Conservation (phyloP, 257 asterid genomes). For the Solanum chmielewskii region DNA sequence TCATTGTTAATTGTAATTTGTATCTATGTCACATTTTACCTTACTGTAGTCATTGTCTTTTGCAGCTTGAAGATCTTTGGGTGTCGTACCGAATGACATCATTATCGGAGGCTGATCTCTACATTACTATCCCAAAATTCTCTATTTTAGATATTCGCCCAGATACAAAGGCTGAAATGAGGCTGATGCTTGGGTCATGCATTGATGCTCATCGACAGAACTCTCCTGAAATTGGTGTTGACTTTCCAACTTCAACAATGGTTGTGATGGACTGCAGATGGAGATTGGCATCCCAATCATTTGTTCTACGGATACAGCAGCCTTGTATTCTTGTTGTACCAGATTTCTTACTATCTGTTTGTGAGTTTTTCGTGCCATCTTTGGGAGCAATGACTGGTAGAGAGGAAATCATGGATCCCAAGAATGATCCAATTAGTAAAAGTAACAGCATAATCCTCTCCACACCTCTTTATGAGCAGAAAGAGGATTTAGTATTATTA, state of each 20-base stretch:
- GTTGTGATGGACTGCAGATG: constrained; percentile 97
- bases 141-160: constrained; percentile 90
- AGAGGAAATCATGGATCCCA: constrained; percentile 91
- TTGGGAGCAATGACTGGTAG: constrained; percentile 91
- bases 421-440: constrained; percentile 75
- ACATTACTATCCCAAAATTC: constrained; percentile 77
- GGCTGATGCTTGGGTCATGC: constrained; percentile 97
- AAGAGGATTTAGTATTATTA: constrained; percentile 62
- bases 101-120: constrained; percentile 85
- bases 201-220: constrained; percentile 57
- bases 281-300: constrained; percentile 81
- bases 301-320: constrained; percentile 92
- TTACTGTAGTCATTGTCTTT: not conserved
- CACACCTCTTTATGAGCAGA: constrained; percentile 49
- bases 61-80: constrained; percentile 99
- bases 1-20: not conserved
- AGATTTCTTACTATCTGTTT: constrained; percentile 82
- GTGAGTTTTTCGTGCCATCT: constrained; percentile 94
- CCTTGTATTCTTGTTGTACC: constrained; percentile 95
- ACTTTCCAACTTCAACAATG: constrained; percentile 81
- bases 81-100: constrained; percentile 95
- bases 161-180: constrained; percentile 89
- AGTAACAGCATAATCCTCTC: constrained; percentile 60
- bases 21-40: not conserved
- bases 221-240: constrained; percentile 40